A percentile compares a stretch with the other conserved stretches of the same genome.
Conservation (phyloP, 352 stramenopile species). For the Phytophthora sojae region DNA sequence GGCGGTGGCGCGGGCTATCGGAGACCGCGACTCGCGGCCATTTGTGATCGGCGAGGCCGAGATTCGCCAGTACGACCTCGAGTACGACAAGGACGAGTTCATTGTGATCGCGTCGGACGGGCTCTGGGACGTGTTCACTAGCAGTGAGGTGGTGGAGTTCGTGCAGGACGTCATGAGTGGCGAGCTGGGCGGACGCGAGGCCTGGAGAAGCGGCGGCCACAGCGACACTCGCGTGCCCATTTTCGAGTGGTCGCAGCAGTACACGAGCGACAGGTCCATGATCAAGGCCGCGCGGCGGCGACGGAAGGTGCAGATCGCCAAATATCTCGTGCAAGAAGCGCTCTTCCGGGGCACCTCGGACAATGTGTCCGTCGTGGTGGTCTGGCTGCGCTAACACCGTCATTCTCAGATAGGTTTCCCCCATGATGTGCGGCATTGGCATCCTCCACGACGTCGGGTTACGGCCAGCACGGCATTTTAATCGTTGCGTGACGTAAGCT, state of each 20-base stretch:
- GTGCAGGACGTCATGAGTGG: conserved; percentile 90
- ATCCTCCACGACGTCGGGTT: not conserved
- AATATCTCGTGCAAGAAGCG: conserved; percentile 93
- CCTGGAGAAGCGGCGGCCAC: conserved; percentile 81
- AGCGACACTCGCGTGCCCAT: conserved; percentile 87
- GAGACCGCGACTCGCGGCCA: conserved; percentile 88
- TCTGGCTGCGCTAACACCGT: conserved; percentile 83
- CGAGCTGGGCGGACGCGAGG: conserved; percentile 80
- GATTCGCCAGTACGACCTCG: conserved; percentile 78
- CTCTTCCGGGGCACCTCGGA: conserved; percentile 91
- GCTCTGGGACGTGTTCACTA: conserved; percentile 95
- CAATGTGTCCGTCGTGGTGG: conserved; percentile 92
- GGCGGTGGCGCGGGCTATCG: conserved; percentile 91
- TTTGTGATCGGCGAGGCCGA: conserved; percentile 88
- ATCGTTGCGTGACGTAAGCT: conserved; percentile 24
- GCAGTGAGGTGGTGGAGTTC: conserved; percentile 92
- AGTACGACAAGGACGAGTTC: conserved; percentile 90
- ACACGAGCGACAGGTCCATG: conserved; percentile 90
- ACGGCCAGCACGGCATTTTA: not conserved
- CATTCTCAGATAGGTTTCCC: conserved; percentile 3
- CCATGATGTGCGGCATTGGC: not conserved
- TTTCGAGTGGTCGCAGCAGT: conserved; percentile 93
- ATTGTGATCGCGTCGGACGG: conserved; percentile 94
- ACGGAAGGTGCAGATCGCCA: conserved; percentile 92
- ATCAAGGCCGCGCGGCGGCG: conserved; percentile 89